Conservation (phyloP, 2,329 filamentous ascomycete genomes). For the Aspergillus sp. region DNA sequence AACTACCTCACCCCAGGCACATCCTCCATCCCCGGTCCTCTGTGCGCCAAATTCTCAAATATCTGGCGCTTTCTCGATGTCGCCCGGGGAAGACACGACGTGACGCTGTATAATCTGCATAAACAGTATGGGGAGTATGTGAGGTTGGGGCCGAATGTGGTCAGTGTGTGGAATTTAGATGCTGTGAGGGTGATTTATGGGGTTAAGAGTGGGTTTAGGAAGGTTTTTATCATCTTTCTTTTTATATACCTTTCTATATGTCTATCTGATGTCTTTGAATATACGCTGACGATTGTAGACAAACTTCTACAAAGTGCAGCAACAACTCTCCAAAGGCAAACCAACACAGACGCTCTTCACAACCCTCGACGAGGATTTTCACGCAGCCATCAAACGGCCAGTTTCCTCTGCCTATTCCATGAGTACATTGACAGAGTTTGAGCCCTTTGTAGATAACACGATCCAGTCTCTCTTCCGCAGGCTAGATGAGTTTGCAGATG, state of each 20-base stretch:
- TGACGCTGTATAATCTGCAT: conserved; percentile 5
- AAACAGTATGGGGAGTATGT: background rate
- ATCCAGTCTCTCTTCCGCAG: conserved; percentile 19
- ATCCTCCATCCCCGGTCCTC: conserved; percentile 8
- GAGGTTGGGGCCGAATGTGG: conserved; percentile 10
- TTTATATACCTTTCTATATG: background rate
- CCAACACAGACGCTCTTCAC: conserved; percentile 15
- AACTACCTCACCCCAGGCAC: conserved; percentile 10
- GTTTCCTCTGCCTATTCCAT: conserved; percentile 39
- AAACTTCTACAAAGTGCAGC: conserved; percentile 15
- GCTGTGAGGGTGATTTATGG: conserved; percentile 15
- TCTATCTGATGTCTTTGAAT: background rate
- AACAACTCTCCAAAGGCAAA: conserved; percentile 15
- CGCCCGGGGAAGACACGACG: conserved; percentile 10
- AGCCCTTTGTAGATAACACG: conserved; percentile 32
- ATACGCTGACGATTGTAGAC: conserved; percentile 2
- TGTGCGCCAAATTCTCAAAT: conserved; percentile 10
- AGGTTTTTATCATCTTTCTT: conserved; percentile 2
- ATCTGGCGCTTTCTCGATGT: conserved; percentile 14
- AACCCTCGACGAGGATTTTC: conserved; percentile 28
- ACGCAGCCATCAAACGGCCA: conserved; percentile 36
- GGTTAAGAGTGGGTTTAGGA: conserved; percentile 14
- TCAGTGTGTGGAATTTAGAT: conserved; percentile 17
- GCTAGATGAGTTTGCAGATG: conserved; percentile 20
- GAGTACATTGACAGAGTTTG: conserved; percentile 36